Percentiles rank a stretch among this genome's conserved stretches.
phyloP scores from a whole-genome alignment of 139 green algal species.

The Volvox africanus region DNA sequence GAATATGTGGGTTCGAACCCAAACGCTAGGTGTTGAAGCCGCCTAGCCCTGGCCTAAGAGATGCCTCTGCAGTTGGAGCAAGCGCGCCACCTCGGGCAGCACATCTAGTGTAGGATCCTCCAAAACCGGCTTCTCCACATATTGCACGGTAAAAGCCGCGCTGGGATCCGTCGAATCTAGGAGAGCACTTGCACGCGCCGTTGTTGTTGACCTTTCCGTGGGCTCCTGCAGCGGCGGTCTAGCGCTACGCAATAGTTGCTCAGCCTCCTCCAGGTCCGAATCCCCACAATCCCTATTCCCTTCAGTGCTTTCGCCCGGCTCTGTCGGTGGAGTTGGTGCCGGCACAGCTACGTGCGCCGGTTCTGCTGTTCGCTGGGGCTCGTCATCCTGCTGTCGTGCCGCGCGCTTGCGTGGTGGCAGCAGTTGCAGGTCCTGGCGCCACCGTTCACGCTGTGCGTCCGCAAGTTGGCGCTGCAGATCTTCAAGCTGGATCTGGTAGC shows the following conservation, averaged over 20 bases:
- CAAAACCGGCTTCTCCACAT: constrained; percentile 17
- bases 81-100: constrained; percentile 39
- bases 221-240: constrained; percentile 16
- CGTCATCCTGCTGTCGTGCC: neutral
- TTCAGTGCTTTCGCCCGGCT: neutral
- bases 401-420: neutral
- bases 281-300: neutral
- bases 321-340: neutral
- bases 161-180: neutral
- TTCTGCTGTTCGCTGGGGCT: neutral
- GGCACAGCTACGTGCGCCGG: neutral
- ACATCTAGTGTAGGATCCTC: constrained; percentile 17
- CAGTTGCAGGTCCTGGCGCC: constrained; percentile 17
- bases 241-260: neutral
- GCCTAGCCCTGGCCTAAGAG: neutral
- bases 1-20: no score
- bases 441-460: neutral
- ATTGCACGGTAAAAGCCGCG: constrained; percentile 13
- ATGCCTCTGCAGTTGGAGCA: constrained; percentile 24
- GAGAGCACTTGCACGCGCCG: neutral
- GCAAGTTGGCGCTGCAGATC: constrained; percentile 35
- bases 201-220: neutral
- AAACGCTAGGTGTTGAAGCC: neutral
- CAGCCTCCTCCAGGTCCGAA: neutral
- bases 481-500: constrained; percentile 39